Percentiles rank a stretch among this genome's conserved stretches.
These are phyloP conservation scores for Dentipellis sp. DNA, from an alignment of 768 basidiomycete genomes.

Conservation along the genomic window DNA sequence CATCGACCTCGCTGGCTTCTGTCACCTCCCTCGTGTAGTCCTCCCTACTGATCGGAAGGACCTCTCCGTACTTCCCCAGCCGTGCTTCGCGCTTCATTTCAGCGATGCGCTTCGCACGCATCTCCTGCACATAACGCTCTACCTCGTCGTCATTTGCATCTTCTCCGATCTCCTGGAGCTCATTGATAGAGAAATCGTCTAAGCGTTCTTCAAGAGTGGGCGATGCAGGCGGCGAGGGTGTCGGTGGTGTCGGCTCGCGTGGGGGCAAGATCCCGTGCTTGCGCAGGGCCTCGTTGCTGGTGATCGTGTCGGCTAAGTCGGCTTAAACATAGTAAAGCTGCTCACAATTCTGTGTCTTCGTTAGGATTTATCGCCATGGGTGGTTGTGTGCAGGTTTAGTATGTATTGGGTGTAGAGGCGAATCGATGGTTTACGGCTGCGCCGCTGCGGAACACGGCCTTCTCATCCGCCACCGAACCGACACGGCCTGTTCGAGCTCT, in stretches of 20 bases:
- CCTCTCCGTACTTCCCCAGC: constrained; percentile 67
- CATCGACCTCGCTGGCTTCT: constrained; percentile 71
- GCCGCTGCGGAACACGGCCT: not conserved
- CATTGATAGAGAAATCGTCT: constrained; percentile 49
- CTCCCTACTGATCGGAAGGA: constrained; percentile 84
- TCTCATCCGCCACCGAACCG: not conserved
- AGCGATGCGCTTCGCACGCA: constrained; percentile 52
- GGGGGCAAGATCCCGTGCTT: constrained; percentile 89
- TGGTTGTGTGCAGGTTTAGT: not conserved
- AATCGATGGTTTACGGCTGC: not conserved
- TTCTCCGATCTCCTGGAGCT: constrained; percentile 62
- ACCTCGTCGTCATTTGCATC: constrained; percentile 71
- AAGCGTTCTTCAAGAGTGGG: constrained; percentile 63
- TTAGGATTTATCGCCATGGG: constrained; percentile 67
- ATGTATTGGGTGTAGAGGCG: not conserved
- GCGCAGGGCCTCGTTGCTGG: constrained; percentile 87
- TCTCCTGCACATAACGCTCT: constrained; percentile 61
- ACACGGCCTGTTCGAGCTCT: not conserved
- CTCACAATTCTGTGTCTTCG: constrained; percentile 97
- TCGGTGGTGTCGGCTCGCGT: constrained; percentile 52
- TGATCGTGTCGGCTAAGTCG: constrained; percentile 8
- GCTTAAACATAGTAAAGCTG: constrained; percentile 2
- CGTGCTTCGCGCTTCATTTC: constrained; percentile 51
- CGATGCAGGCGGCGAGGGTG: constrained; percentile 76
- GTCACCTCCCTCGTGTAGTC: constrained; percentile 96